A percentile compares a stretch with the other conserved stretches of the same genome.
phyloP scores from a whole-genome alignment of 1,284 basidiomycete genomes.

The Phenoliferia sp. region DNA sequence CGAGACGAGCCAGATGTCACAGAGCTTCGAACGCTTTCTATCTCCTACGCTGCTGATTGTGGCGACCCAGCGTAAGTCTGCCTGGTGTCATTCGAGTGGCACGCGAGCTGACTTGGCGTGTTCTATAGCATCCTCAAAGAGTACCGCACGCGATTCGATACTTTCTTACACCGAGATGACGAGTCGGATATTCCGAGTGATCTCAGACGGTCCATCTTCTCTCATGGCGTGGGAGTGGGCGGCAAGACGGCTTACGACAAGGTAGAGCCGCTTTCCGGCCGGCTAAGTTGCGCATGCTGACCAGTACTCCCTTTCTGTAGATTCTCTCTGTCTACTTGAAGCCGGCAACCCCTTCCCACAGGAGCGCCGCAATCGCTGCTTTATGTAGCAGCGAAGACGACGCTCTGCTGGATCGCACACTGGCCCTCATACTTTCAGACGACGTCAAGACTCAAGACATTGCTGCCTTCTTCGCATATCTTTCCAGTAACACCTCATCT shows the following conservation, averaged over 20 bases:
- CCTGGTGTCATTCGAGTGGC: constrained; percentile 52
- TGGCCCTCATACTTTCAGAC: constrained; percentile 38
- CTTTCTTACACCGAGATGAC: constrained; percentile 67
- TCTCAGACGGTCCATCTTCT: constrained; percentile 29
- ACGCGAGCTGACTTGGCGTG: constrained; percentile 52
- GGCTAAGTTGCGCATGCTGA: neutral
- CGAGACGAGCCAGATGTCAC: constrained; percentile 61
- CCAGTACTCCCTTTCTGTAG: neutral
- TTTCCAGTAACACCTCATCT: constrained; percentile 13
- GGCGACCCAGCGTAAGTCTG: neutral
- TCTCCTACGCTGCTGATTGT: constrained; percentile 57
- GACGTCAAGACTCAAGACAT: constrained; percentile 36
- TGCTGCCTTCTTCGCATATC: constrained; percentile 12
- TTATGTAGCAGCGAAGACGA: constrained; percentile 37
- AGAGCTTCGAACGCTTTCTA: neutral
- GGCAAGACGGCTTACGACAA: constrained; percentile 73
- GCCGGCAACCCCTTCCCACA: constrained; percentile 53
- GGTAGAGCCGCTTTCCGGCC: constrained; percentile 39
- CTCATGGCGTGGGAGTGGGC: constrained; percentile 63
- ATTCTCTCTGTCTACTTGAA: constrained; percentile 55
- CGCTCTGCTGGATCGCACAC: constrained; percentile 39
- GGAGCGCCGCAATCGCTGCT: constrained; percentile 43
- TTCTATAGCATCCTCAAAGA: constrained; percentile 62
- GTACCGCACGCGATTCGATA: constrained; percentile 66
- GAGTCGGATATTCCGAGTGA: constrained; percentile 66